Base-by-base conservation (phyloP, 2,329 filamentous ascomycete genomes). In the Scedosporium apiospermum region DNA sequence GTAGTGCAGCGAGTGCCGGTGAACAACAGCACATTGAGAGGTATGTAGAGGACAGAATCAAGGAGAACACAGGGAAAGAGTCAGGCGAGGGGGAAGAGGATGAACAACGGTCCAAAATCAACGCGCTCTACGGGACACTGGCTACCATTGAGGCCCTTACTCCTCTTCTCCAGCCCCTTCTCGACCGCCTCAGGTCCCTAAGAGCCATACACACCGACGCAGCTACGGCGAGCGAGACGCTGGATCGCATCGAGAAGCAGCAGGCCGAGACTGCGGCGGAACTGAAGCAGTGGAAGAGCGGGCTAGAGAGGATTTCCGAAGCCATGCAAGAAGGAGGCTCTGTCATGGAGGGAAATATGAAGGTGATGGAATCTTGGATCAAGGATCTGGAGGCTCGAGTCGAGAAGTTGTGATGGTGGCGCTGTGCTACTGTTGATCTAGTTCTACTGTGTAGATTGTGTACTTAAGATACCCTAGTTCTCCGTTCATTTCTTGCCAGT, bases 321-420 rank as follows among this genome's bases (percentile, higher is more conserved):
- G 87, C 88, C 27, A 86, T 98, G 69, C 80, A 80, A 65, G 83
- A 88, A 64, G 87, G 88, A 3, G 88, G 90, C 70, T 78, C 78
- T 30, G 82, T 86, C 3, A 88, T 96, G 78, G 84, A 84, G 66
- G 84, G 82, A 60, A 99, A 99, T 74, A 87, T 93, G 74, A 87
- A 88, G 68, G 82, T 89, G n/a, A 88, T 98, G 65, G 89, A 93
- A 67, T 86, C 85, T 49, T 97, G 93, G 91, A 90, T 98, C 4
- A 90, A 89, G 73, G 90, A 89, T 63, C 76, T 99, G 62, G 93
- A 98, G 76, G 83, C 80, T 69, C 88, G 90, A 27, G 53, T 57
- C 16, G 44, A 55, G 62, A 51, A 60, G 53, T 46, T 59, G 34
- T 61, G 46, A 16, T 23, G 57, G 6, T 6, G 44, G 16, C 21